These are phyloP conservation scores for Leishmania aethiopica DNA, from an alignment of 208 protist genomes.

Conservation along the genomic window DNA sequence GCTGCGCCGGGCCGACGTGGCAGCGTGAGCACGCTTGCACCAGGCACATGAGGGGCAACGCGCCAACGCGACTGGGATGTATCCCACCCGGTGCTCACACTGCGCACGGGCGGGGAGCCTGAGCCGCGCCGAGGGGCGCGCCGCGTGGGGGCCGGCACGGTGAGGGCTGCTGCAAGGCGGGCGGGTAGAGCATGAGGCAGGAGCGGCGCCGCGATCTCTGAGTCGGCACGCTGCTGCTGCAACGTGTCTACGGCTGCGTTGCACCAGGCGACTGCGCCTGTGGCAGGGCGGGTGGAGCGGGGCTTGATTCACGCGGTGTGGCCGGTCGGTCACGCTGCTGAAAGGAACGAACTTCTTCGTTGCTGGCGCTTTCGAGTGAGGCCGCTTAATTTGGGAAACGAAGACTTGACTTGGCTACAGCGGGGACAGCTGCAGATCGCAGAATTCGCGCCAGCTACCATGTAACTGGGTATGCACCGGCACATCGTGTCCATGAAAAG, in stretches of 20 bases:
- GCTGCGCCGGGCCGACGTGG: not conserved
- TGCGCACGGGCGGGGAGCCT: not conserved
- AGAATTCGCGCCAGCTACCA: too few species aligned
- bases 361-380: not conserved
- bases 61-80: not conserved
- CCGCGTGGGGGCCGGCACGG: not conserved
- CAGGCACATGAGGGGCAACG: not conserved
- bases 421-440: not conserved
- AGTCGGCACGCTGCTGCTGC: not conserved
- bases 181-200: not conserved
- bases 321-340: too few species aligned
- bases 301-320: not conserved
- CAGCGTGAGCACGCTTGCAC: too few species aligned
- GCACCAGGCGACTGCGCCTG: not conserved
- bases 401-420: not conserved
- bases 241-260: not conserved
- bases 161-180: too few species aligned
- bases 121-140: too few species aligned
- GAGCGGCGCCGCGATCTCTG: not conserved
- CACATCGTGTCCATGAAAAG: not conserved
- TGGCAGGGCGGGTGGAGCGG: not conserved
- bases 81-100: not conserved
- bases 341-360: not conserved
- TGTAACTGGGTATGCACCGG: too few species aligned
- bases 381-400: not conserved